Conservation (phyloP, 768 basidiomycete species). For the Trametes maxima region DNA sequence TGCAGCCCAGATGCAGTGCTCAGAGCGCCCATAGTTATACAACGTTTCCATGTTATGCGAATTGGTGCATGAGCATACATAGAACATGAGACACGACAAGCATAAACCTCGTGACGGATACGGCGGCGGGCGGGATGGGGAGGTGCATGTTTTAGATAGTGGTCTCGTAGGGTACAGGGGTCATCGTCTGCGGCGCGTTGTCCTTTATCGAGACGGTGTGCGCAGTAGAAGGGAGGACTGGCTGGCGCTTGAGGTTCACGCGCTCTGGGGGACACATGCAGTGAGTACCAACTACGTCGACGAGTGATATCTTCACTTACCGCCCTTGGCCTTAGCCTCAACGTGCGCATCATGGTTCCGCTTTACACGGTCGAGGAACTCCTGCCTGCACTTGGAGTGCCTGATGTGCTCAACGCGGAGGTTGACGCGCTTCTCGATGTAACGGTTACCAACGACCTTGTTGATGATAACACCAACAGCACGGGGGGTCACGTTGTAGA, state of each 20-base stretch:
- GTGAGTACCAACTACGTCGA: too few species aligned
- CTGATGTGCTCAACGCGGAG: slow-evolving; percentile 92
- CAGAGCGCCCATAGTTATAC: slow-evolving; percentile 10
- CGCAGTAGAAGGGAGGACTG: slow-evolving; percentile 78
- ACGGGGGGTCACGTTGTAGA: slow-evolving; percentile 96
- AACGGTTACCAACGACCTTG: slow-evolving; percentile 99
- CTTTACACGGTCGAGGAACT: slow-evolving; percentile 94
- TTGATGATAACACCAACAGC: slow-evolving; percentile 96
- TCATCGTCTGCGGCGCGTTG: slow-evolving; percentile 92
- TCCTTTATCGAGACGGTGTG: slow-evolving; percentile 68
- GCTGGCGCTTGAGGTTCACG: slow-evolving; percentile 83
- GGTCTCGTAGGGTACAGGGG: slow-evolving; percentile 93
- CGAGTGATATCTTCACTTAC: slow-evolving; percentile 55
- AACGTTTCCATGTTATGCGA: slow-evolving; percentile 25
- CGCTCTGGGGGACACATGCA: slow-evolving; percentile 52
- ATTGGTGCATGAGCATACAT: slow-evolving; percentile 23
- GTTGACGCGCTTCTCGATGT: slow-evolving; percentile 99
- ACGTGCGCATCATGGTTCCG: slow-evolving; percentile 95
- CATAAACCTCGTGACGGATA: slow-evolving; percentile 20
- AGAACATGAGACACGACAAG: slow-evolving; percentile 22
- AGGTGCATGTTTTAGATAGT: slow-evolving; percentile 68
- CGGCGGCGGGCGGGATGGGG: slow-evolving; percentile 1
- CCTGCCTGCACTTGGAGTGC: slow-evolving; percentile 97
- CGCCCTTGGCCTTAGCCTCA: slow-evolving; percentile 88
- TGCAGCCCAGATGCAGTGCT: neutral